Conservation (phyloP, 1,284 basidiomycete genomes). For the Rhizopogon parksii region DNA sequence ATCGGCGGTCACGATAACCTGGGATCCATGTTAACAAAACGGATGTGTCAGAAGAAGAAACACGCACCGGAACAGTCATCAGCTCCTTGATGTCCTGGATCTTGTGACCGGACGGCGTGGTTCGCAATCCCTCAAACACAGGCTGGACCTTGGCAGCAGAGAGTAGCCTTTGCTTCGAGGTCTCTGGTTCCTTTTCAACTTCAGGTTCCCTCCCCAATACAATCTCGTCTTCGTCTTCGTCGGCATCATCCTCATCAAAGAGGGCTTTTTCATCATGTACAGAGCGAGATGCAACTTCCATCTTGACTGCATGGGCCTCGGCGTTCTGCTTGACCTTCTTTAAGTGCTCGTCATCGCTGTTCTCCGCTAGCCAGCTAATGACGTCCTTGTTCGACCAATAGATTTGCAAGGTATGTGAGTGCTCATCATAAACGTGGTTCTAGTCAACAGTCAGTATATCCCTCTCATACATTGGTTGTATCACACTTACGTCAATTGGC, state of each 20-base stretch:
- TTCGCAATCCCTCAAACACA: slow-evolving; percentile 75
- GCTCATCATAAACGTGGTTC: slow-evolving; percentile 94
- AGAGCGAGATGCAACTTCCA: slow-evolving; percentile 77
- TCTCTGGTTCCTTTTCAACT: slow-evolving; percentile 40
- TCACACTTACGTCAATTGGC: slow-evolving; percentile 77
- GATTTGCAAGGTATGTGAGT: slow-evolving; percentile 81
- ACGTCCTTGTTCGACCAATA: slow-evolving; percentile 92
- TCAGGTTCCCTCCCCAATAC: slow-evolving; percentile 61
- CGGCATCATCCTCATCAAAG: slow-evolving; percentile 80
- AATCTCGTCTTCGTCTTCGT: slow-evolving; percentile 72
- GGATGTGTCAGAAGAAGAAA: slow-evolving; percentile 2
- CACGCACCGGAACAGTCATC: slow-evolving; percentile 81
- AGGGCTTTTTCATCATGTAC: slow-evolving; percentile 81
- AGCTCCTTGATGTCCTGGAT: slow-evolving; percentile 90
- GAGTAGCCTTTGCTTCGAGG: slow-evolving; percentile 68
- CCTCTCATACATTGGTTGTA: not conserved
- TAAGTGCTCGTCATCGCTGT: slow-evolving; percentile 89
- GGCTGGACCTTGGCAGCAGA: slow-evolving; percentile 69
- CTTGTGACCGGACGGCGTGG: slow-evolving; percentile 70
- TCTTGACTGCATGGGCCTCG: slow-evolving; percentile 77
- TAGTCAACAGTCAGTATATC: slow-evolving; percentile 26
- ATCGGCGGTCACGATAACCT: slow-evolving; percentile 92
- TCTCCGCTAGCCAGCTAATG: slow-evolving; percentile 89
- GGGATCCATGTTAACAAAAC: slow-evolving; percentile 11
- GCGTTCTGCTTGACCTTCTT: slow-evolving; percentile 87